Base-by-base conservation (phyloP, 371 early-diverging fungal species). In the Zopfochytrium polystomum region DNA sequence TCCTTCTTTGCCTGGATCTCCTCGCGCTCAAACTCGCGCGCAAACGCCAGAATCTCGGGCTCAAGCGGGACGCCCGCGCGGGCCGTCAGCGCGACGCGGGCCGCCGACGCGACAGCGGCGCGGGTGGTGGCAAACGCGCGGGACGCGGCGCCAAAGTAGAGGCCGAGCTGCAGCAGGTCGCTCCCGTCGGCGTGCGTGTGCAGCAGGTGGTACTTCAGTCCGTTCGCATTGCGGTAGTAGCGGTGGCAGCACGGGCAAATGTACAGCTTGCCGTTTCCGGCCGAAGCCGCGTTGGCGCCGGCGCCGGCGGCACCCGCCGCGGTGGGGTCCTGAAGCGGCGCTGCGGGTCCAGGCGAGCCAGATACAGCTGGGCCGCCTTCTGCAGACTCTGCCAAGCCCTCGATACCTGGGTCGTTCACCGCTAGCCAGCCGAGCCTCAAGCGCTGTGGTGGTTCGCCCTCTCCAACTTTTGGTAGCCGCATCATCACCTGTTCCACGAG, bases 161-260 rank as follows among this genome's bases (percentile, higher is more conserved):
- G 59, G 29, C 65, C 65, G 7, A 18, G 15, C 6, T 58, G n/a
- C n/a, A n/a, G 60, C 22, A 66, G 52, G 27, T 52, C 60, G 48
- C 60, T 51, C 4, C 55, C 60, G 22, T 66, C 50, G n/a, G 59
- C 48, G 49, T 66, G 66, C 7, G 57, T 50, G 43, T 66, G 66
- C 33, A 49, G 55, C 34, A 66, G 47, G 52, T 66, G 66, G 34
- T 66, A 66, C 60, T 66, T 66, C 31, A 66, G 26, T 43, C 66
- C 66, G 42, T 66, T 66, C 38, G 66, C 66, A 44, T 66, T 66
- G 52, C 60, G 59, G 52, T 66, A 66, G n/a, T n/a, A n/a, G n/a
- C n/a, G n/a, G n/a, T n/a, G n/a, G n/a, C n/a, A n/a, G n/a, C n/a
- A n/a, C n/a, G 66, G 66, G 29, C 66, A 66, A 22, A 66, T 51